Percentiles rank a stretch among this genome's conserved stretches.
phyloP scores from a whole-genome alignment of 805 yeast genomes.

The Metschnikowia orientalis region DNA sequence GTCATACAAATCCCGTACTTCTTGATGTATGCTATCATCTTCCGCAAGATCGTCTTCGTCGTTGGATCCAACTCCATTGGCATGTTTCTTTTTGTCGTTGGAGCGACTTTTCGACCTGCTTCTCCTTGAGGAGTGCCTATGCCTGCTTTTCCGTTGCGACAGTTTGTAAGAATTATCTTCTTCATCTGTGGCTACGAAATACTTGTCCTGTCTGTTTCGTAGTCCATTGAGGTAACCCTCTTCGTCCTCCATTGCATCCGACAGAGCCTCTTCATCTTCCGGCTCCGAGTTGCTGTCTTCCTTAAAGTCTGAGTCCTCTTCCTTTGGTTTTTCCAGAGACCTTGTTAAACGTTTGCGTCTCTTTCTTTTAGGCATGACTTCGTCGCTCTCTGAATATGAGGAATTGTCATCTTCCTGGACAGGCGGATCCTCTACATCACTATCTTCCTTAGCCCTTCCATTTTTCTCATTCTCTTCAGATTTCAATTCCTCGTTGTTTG shows the following conservation, averaged over 20 bases:
- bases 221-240: constrained; percentile 22
- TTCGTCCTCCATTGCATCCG: constrained; percentile 16
- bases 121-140: too few relatives aligned
- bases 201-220: constrained; percentile 21
- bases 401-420: constrained; percentile 11
- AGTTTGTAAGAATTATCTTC: constrained; percentile 26
- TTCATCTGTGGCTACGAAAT: constrained; percentile 37
- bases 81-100: constrained; percentile 16
- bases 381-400: constrained; percentile 12
- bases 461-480: constrained; percentile 1
- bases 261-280: constrained; percentile 9
- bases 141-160: too few relatives aligned
- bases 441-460: constrained; percentile 3
- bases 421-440: constrained; percentile 9
- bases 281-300: constrained; percentile 11
- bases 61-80: constrained; percentile 8
- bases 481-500: constrained; percentile 3
- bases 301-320: constrained; percentile 21
- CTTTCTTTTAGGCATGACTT: constrained; percentile 13
- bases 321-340: constrained; percentile 4
- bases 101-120: constrained; percentile 16
- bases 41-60: constrained; percentile 23
- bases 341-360: constrained; percentile 7
- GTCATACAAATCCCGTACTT: constrained; percentile 60
- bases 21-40: constrained; percentile 49